These are phyloP conservation scores for Leucoagaricus sp. DNA, from an alignment of 1,284 basidiomycete species.

Conservation along the genomic window DNA sequence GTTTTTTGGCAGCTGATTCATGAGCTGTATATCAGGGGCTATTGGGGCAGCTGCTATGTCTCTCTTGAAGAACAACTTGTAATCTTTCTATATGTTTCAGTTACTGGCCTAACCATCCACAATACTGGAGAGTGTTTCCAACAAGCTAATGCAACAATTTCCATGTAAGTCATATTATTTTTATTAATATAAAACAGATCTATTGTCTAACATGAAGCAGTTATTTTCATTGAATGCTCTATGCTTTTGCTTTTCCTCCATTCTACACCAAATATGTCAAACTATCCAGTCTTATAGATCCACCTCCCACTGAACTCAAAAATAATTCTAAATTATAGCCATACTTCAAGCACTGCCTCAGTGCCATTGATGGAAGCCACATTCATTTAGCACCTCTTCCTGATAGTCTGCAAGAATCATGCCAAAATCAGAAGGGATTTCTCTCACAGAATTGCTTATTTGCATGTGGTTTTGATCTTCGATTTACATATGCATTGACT, in stretches of 20 bases:
- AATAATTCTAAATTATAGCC: conserved; percentile 23
- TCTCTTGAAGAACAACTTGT: conserved; percentile 29
- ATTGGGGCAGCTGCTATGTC: background rate
- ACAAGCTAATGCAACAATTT: conserved; percentile 20
- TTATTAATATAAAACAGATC: background rate
- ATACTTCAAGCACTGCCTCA: conserved; percentile 23
- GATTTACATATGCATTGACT: conserved; percentile 29
- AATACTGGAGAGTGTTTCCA: conserved; percentile 33
- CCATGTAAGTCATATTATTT: conserved; percentile 16
- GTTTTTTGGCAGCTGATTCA: background rate
- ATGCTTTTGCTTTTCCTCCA: background rate
- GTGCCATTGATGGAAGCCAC: conserved; percentile 29
- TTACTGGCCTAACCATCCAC: conserved; percentile 3
- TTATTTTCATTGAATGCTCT: conserved; percentile 8
- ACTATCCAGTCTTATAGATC: background rate
- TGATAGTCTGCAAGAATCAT: conserved; percentile 11
- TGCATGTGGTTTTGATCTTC: conserved; percentile 26
- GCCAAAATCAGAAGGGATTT: conserved; percentile 27
- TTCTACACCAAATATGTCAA: conserved; percentile 11
- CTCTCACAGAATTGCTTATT: conserved; percentile 32
- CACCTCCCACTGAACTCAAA: conserved; percentile 6
- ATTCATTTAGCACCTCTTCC: conserved; percentile 19
- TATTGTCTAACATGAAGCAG: conserved; percentile 11
- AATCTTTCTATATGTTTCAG: conserved; percentile 31
- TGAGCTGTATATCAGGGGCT: background rate